These are phyloP conservation scores for Pugionium cornutum DNA, from an alignment of 345 rosid species.

Conservation along the genomic window DNA sequence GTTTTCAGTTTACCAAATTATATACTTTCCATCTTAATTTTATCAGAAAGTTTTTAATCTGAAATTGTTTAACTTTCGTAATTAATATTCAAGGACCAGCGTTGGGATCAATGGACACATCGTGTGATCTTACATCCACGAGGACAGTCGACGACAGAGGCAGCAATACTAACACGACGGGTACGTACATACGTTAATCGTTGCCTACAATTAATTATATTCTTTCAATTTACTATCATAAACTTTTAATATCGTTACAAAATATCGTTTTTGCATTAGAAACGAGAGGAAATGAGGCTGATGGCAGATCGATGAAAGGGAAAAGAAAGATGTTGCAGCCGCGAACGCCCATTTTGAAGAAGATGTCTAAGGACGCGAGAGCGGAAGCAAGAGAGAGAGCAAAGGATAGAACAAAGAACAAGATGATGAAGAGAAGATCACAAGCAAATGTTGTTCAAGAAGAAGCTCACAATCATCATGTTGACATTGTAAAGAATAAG, in stretches of 20 bases:
- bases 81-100: slow-evolving; percentile 17
- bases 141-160: slow-evolving; percentile 33
- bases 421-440: slow-evolving; percentile 42
- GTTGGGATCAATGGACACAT: slow-evolving; percentile 32
- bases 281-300: slow-evolving; percentile 25
- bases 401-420: slow-evolving; percentile 60
- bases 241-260: neutral
- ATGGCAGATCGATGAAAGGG: slow-evolving; percentile 37
- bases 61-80: neutral
- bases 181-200: slow-evolving; percentile 27
- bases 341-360: slow-evolving; percentile 30
- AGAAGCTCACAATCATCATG: slow-evolving; percentile 20
- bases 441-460: slow-evolving; percentile 20
- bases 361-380: slow-evolving; percentile 52
- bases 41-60: neutral
- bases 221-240: neutral
- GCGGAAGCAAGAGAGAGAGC: slow-evolving; percentile 72
- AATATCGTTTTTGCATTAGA: slow-evolving; percentile 25
- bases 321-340: slow-evolving; percentile 35
- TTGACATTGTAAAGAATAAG: slow-evolving; percentile 4
- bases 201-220: neutral
- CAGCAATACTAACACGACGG: slow-evolving; percentile 25
- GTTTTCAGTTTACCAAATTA: slow-evolving; percentile 1
- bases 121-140: slow-evolving; percentile 37
- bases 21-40: neutral